Evolutionary conservation across 148 eudicot species (phyloP).

Genomic region (Tetragonia tetragonoides): DNA sequence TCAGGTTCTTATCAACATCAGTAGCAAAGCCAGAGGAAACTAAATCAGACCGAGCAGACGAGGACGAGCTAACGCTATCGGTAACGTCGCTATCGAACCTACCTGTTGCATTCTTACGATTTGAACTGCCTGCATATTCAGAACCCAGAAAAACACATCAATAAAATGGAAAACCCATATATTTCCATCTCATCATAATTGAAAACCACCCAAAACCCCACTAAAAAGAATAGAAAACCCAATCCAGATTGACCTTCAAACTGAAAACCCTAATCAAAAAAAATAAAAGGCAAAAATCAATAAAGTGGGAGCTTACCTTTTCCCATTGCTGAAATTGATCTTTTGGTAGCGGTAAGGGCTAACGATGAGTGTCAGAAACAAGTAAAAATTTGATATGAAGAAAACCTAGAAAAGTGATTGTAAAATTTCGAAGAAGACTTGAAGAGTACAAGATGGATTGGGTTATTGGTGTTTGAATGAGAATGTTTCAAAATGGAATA

Average conservation of each 20-base stretch:
- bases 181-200: background rate
- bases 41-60: slow-evolving; percentile 55
- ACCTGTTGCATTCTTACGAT: slow-evolving; percentile 59
- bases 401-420: slow-evolving; percentile 2
- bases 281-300: background rate
- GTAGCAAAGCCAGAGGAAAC: slow-evolving; percentile 39
- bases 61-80: slow-evolving; percentile 73
- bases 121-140: slow-evolving; percentile 55
- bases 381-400: slow-evolving; percentile 32
- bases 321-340: slow-evolving; percentile 40
- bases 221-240: background rate
- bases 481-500: slow-evolving; percentile 23
- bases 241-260: background rate
- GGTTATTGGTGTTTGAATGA: slow-evolving; percentile 8
- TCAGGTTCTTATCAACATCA: slow-evolving; percentile 64
- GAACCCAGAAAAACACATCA: background rate
- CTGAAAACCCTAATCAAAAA: background rate
- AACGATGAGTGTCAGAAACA: slow-evolving; percentile 27
- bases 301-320: slow-evolving; percentile 43
- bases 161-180: background rate
- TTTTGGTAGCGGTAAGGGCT: background rate
- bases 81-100: slow-evolving; percentile 82
- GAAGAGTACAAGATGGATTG: slow-evolving; percentile 8
- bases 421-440: slow-evolving; percentile 19
- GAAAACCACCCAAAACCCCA: background rate